These are phyloP conservation scores for Leishmania gerbilli DNA, from an alignment of 208 protist species.

Conservation along the genomic window DNA sequence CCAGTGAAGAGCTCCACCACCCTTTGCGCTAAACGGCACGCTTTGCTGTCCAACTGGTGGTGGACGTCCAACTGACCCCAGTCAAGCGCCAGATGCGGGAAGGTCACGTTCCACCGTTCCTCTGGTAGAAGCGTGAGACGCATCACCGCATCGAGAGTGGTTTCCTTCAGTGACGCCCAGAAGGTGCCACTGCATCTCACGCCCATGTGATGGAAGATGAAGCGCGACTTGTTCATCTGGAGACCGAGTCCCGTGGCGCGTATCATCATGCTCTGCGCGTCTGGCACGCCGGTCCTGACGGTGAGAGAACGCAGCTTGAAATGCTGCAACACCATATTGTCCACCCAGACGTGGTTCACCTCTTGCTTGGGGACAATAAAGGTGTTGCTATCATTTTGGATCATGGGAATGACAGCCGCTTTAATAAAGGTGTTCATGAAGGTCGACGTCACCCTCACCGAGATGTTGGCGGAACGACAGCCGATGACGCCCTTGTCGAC, in stretches of 20 bases:
- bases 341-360: slow-evolving; percentile 42
- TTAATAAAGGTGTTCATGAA: slow-evolving; percentile 22
- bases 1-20: slow-evolving; percentile 56
- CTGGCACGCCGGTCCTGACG: slow-evolving; percentile 23
- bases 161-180: slow-evolving; percentile 35
- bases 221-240: slow-evolving; percentile 50
- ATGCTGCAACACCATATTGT: slow-evolving; percentile 42
- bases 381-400: slow-evolving; percentile 29
- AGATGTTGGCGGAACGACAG: slow-evolving; percentile 11
- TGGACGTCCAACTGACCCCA: slow-evolving; percentile 52
- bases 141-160: slow-evolving; percentile 24
- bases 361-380: slow-evolving; percentile 40
- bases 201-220: slow-evolving; percentile 35
- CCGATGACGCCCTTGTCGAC: not conserved
- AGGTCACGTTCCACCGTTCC: slow-evolving; percentile 33
- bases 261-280: slow-evolving; percentile 34
- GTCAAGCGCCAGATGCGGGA: slow-evolving; percentile 21
- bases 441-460: slow-evolving; percentile 10
- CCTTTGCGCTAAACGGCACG: slow-evolving; percentile 47
- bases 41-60: slow-evolving; percentile 42
- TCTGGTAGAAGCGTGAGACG: slow-evolving; percentile 32
- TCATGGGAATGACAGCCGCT: slow-evolving; percentile 11
- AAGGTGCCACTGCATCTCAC: slow-evolving; percentile 44
- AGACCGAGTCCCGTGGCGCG: slow-evolving; percentile 29
- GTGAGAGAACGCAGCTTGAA: slow-evolving; percentile 34